Evolutionary conservation across 371 early-diverging fungal genomes (phyloP).

Genomic region (Actinomortierella ambigua): DNA sequence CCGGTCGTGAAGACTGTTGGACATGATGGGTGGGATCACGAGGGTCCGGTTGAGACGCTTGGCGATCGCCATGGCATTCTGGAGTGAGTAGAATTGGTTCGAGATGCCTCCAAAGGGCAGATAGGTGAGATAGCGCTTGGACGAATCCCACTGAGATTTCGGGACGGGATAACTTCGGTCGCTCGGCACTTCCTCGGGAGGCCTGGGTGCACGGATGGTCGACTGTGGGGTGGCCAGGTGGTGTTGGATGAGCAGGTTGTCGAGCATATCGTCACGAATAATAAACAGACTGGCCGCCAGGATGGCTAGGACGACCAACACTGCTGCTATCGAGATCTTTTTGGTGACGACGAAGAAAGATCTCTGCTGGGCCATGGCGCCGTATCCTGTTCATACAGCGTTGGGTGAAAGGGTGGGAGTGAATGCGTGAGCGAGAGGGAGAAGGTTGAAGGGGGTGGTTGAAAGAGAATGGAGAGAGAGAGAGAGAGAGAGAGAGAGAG

Average conservation of each 20-base stretch:
- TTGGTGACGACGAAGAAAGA: too few species aligned
- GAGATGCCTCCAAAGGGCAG: slow-evolving; percentile 44
- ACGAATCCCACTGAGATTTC: slow-evolving; percentile 26
- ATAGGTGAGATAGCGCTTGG: slow-evolving; percentile 20
- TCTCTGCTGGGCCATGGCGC: too few species aligned
- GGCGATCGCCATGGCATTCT: slow-evolving; percentile 33
- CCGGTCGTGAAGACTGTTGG: slow-evolving; percentile 43
- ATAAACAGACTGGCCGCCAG: too few species aligned
- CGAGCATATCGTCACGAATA: not conserved
- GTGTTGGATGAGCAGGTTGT: not conserved
- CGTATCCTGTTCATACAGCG: not conserved
- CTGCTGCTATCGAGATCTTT: too few species aligned
- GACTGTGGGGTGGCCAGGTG: not conserved
- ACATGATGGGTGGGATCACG: slow-evolving; percentile 39
- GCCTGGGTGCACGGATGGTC: too few species aligned
- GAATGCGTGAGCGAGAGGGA: not conserved
- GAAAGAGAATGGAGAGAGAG: not conserved
- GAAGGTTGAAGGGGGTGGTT: not conserved
- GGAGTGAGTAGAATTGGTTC: slow-evolving; percentile 40
- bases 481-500: too few species aligned
- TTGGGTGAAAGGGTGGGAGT: too few species aligned
- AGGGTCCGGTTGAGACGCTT: slow-evolving; percentile 41
- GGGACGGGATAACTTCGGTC: not conserved
- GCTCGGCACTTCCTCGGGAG: too few species aligned
- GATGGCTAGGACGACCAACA: too few species aligned